Evolutionary conservation across 2,329 filamentous ascomycete genomes (phyloP), one percentile per base, ranked within the genome.

Genomic region (Venturia asperata): DNA sequence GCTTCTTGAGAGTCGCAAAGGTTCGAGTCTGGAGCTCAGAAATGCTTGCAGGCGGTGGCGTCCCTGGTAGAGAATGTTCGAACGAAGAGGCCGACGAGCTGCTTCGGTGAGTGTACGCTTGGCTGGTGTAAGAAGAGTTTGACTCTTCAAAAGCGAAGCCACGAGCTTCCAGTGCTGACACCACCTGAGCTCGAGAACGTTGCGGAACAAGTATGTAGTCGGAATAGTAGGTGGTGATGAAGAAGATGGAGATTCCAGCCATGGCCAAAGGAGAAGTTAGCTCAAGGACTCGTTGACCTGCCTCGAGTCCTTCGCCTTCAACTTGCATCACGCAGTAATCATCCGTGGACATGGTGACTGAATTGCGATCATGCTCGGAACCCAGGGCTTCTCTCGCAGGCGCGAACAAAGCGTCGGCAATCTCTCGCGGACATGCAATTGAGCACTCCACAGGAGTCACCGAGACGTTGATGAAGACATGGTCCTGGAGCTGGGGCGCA

Each of bases 181-280:
- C 85, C 61, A 97, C 92, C 47, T 87, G 87, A 34, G 83, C 79
- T 62, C 88, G 86, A 71, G 89, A 86, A 72, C 87, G 89, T 64
- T 82, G 82, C 0, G 94, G 92, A 0, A 97, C 91, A 43, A 97
- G 83, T 70, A 99, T 95, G 77, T 96, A 97, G 78, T 99, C 93
- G 42, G 90, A 94, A 77, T 96, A 97, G 77, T 97, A 99, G 41
- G 92, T 97, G 3, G 93, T 97, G 75, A 97, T 96, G 82, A 97
- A 97, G 81, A 97, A 97, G 73, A 99, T 96, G 64, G 93, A 90
- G 83, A 97, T 94, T 70, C 91, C 91, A 62, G 93, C 93, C 74
- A 97, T 83, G 37, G 94, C 93, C 41, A 97, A 82, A 5, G 93
- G 94, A 64, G 88, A 92, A 9, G 92, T 97, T 67, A 99, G 77